Base-by-base conservation (phyloP, 2,329 filamentous ascomycete genomes). In the Rhinocladiella similis region DNA sequence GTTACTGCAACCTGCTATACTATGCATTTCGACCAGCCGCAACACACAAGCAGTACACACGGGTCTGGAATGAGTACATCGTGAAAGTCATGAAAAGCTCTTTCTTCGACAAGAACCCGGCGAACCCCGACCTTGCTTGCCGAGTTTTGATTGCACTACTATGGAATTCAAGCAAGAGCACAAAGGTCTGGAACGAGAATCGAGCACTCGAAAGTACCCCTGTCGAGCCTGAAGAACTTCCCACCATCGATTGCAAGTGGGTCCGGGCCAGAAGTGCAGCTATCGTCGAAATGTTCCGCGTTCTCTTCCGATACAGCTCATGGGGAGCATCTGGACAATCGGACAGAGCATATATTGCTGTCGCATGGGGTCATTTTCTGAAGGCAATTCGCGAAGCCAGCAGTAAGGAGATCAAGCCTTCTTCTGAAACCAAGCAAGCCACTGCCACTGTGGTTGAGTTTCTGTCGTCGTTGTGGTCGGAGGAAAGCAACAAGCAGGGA, bases 321-420 rank as follows among this genome's bases (percentile, higher is more conserved):
- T 83, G 80, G 76, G 68, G 72, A 4, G 62, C 65, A 22, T 55
- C 56, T 38, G 64, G 53, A 7, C 54, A 54, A 16, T 72, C 69
- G 55, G 69, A 73, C 10, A 73, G 77, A 29, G 66, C 71, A 33
- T 72, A 80, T 2, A 75, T 87, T 7, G 80, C 85, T 9, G 76
- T 86, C 18, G 72, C 91, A 3, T 82, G 84, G 71, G 79, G 75
- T 53, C 81, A 80, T 50, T 85, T 90, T 48, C 75, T 80, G 50
- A 83, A 83, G 54, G 74, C 76, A 14, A 68, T 93, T n/a, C 79
- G 82, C 7, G 78, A 83, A 48, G 78, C 82, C 1, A 80, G 81
- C 16, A 89, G 83, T 61, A 96, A 96, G 72, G 94, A 99, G 72
- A 88, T 99, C 65, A 96, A 93, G 66, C 86, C 92, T 5, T 91